phyloP scores from a whole-genome alignment of 306 rosid genomes.

The Canavalia gladiata region DNA sequence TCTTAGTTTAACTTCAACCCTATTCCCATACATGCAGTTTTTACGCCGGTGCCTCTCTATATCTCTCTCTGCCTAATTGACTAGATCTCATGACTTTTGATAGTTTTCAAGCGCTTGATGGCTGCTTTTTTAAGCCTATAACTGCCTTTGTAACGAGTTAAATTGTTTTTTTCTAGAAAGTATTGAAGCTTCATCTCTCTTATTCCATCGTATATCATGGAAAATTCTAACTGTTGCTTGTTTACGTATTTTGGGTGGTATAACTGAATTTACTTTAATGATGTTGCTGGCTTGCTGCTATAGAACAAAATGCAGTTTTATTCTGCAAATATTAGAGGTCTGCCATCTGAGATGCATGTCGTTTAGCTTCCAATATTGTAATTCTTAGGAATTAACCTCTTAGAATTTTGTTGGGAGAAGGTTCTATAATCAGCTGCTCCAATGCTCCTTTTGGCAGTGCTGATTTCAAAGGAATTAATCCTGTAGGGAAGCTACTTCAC shows the following conservation, averaged over 20 bases:
- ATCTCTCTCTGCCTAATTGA: background rate
- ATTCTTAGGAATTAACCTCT: constrained; percentile 18
- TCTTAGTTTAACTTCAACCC: constrained; percentile 21
- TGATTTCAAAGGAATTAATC: constrained; percentile 8
- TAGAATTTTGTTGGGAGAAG: background rate
- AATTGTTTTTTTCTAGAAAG: background rate
- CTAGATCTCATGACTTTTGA: background rate
- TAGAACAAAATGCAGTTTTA: constrained; percentile 17
- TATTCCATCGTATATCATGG: constrained; percentile 2
- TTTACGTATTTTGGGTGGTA: background rate
- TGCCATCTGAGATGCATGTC: background rate
- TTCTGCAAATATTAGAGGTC: background rate
- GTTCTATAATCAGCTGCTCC: constrained; percentile 31
- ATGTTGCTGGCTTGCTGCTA: background rate
- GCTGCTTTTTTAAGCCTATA: background rate
- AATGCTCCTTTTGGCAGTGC: background rate
- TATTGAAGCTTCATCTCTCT: constrained; percentile 42
- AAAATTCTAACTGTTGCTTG: constrained; percentile 4
- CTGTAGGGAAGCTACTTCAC: constrained; percentile 18
- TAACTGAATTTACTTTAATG: background rate
- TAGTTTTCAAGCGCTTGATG: background rate
- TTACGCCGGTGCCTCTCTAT: background rate
- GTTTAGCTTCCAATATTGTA: constrained; percentile 6
- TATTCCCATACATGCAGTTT: constrained; percentile 6
- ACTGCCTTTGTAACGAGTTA: background rate